Base-by-base conservation (phyloP, 1,139 yeast genomes). In the Diutina rugosa region DNA sequence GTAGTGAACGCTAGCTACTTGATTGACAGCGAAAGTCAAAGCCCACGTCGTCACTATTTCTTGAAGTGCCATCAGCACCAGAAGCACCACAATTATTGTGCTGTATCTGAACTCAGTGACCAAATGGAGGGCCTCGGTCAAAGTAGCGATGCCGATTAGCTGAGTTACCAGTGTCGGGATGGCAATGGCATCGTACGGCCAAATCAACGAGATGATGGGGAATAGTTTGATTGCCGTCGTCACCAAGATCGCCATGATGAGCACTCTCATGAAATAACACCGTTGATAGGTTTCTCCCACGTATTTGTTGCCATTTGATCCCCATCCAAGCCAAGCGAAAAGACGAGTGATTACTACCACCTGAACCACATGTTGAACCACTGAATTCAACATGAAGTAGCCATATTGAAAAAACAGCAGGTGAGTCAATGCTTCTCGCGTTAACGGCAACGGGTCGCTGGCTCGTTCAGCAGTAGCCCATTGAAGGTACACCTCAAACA, bases 121-220 rank as follows among this genome's bases (percentile, higher is more conserved):
- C 12, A 32, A 9, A 12, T 18, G 53, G 51, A 89, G 66, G 0
- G 91, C 85, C 64, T 89, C 96, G 1, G 86, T 70, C 12, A 84
- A 76, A 61, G 81, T 85, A 56, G 86, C 67, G 54, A 79, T 77
- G 0, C 89, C 86, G 4, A 86, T 79, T 64, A 82, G 72, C 58
- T 80, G 81, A 35, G 87, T 85, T 16, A 84, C 73, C 18, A 75
- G 73, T 14, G 84, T 78, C 0, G 89, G 86, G 7, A 85, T 75
- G 0, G 87, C 77, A 7, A 88, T 79, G 46, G 67, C 67, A 64
- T 93, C 97, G 65, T 93, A 93, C 1, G 96, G 93, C 99, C 99
- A 93, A 46, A 95, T 91, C 46, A 93, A 75, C 91, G 91, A 91
- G 45, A 93, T 73, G n/a, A 95, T 87, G 0, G 99, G 99, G 60